Conservation (phyloP, 116 monocot species). For the Zostera marina region DNA sequence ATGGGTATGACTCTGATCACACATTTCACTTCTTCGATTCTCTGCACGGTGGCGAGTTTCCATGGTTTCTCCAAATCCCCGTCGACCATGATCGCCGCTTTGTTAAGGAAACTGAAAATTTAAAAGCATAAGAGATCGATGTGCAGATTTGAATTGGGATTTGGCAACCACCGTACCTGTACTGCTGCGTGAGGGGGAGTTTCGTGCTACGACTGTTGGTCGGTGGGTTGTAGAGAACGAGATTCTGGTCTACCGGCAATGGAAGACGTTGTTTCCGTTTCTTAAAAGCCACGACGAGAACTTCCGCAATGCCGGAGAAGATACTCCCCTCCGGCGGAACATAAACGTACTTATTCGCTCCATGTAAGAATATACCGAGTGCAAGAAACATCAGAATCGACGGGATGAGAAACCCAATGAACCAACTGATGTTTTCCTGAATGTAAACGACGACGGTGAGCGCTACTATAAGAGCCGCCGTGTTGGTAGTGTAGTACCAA, state of each 20-base stretch:
- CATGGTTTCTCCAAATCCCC: slow-evolving; percentile 27
- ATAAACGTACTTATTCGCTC: slow-evolving; percentile 21
- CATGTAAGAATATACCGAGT: slow-evolving; percentile 27
- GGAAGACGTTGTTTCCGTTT: slow-evolving; percentile 20
- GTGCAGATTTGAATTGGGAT: background rate
- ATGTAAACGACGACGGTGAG: slow-evolving; percentile 42
- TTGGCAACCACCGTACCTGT: slow-evolving; percentile 46
- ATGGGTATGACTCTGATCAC: slow-evolving; percentile 36
- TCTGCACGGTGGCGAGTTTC: slow-evolving; percentile 43
- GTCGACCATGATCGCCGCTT: slow-evolving; percentile 26
- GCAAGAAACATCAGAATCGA: slow-evolving; percentile 30
- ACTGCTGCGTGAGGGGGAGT: slow-evolving; percentile 37
- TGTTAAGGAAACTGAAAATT: slow-evolving; percentile 42
- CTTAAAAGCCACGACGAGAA: slow-evolving; percentile 23
- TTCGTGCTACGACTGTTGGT: slow-evolving; percentile 3
- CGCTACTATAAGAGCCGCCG: slow-evolving; percentile 19
- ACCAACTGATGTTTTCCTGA: slow-evolving; percentile 44
- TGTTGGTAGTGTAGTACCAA: slow-evolving; percentile 47
- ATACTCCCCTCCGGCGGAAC: slow-evolving; percentile 30
- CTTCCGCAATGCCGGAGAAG: slow-evolving; percentile 25
- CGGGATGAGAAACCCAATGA: slow-evolving; percentile 39
- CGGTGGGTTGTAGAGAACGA: slow-evolving; percentile 21
- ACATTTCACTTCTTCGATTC: slow-evolving; percentile 67
- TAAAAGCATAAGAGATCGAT: background rate
- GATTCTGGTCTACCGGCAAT: slow-evolving; percentile 6